Evolutionary conservation across 2,329 filamentous ascomycete genomes (phyloP).

Genomic region (Pestalotiopsis sp.): DNA sequence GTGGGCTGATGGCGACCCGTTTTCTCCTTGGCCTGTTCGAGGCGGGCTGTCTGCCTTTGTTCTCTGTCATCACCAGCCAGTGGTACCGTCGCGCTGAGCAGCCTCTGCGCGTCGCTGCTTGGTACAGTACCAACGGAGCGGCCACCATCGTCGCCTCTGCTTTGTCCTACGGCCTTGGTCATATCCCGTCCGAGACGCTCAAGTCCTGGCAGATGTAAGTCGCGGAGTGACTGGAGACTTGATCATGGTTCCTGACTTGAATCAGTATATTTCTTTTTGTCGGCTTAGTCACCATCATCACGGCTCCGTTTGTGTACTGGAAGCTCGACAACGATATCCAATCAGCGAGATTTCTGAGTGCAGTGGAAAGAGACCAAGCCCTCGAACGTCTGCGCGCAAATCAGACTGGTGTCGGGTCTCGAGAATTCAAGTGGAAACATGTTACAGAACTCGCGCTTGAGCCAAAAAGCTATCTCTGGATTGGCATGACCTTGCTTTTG

Average conservation of each 20-base stretch:
- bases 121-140: constrained; percentile 65
- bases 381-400: constrained; percentile 72
- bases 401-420: constrained; percentile 72
- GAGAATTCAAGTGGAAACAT: constrained; percentile 67
- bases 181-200: constrained; percentile 40
- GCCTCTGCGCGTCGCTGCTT: constrained; percentile 63
- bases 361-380: constrained; percentile 65
- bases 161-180: constrained; percentile 58
- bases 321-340: constrained; percentile 61
- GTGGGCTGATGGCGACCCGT: constrained; percentile 46
- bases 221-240: background rate
- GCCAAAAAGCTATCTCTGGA: constrained; percentile 59
- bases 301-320: constrained; percentile 60
- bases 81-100: constrained; percentile 67
- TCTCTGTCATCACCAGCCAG: constrained; percentile 61
- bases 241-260: background rate
- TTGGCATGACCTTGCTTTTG: constrained; percentile 60
- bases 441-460: constrained; percentile 51
- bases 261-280: constrained; percentile 60
- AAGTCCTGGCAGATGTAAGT: constrained; percentile 42
- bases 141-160: constrained; percentile 59
- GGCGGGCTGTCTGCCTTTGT: constrained; percentile 53
- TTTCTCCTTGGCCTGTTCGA: constrained; percentile 55
- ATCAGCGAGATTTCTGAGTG: constrained; percentile 57
- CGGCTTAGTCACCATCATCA: constrained; percentile 60